Conservation (phyloP, 352 stramenopile genomes). For the Globisporangium spiculum region DNA sequence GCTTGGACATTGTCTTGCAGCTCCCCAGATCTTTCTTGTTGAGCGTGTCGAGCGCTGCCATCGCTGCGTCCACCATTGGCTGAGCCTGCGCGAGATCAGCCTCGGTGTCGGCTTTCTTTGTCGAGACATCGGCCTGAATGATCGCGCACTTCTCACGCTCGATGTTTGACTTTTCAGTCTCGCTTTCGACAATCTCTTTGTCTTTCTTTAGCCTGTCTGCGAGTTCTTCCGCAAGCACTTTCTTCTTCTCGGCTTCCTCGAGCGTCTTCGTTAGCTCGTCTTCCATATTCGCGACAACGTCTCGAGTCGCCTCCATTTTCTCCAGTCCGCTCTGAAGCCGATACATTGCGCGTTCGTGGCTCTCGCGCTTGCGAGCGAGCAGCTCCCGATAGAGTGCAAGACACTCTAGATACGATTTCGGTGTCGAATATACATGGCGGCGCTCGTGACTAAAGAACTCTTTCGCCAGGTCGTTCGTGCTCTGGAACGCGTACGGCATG, state of each 20-base stretch:
- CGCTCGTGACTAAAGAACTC: constrained; percentile 82
- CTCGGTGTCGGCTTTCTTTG: constrained; percentile 87
- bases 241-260: constrained; percentile 92
- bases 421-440: constrained; percentile 90
- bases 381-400: constrained; percentile 85
- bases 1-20: constrained; percentile 92
- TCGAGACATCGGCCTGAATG: constrained; percentile 90
- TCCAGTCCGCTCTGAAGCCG: constrained; percentile 87
- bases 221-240: constrained; percentile 91
- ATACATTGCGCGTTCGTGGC: constrained; percentile 60
- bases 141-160: constrained; percentile 90
- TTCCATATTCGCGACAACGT: constrained; percentile 91
- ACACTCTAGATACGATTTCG: constrained; percentile 93
- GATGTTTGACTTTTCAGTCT: constrained; percentile 88
- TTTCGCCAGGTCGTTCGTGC: constrained; percentile 84
- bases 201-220: constrained; percentile 88
- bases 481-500: constrained; percentile 91
- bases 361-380: constrained; percentile 62
- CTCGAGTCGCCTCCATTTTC: constrained; percentile 88
- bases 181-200: constrained; percentile 91
- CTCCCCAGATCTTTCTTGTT: constrained; percentile 89
- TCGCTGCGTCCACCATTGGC: constrained; percentile 83
- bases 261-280: constrained; percentile 89
- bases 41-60: constrained; percentile 88
- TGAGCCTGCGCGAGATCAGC: constrained; percentile 70